Evolutionary conservation across 1,284 basidiomycete genomes (phyloP), one percentile per base, ranked within the genome.

Genomic region (Apiotrichum montevideense): DNA sequence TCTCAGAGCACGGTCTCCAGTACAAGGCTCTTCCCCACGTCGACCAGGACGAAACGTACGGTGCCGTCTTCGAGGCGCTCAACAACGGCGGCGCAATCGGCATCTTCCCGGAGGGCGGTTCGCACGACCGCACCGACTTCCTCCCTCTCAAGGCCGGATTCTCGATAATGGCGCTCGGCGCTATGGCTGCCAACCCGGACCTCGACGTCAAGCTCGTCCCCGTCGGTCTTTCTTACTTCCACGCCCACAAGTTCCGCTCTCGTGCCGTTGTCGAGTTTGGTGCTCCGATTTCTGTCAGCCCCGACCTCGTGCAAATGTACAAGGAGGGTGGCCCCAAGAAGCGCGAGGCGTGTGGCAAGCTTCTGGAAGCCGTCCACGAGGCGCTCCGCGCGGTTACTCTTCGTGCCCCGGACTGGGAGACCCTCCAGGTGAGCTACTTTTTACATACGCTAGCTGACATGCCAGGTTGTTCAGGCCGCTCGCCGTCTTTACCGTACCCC

Each of bases 231-330:
- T 90, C 88, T 8, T 98, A 98, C 73, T 98, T 98, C 77, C 93
- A 97, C 77, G 85, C 94, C 0, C 88, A 97, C 77, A 86, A 87
- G 61, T 98, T 97, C 80, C 86, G 94, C 49, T 95, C 91, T 14
- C 84, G 94, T 56, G 94, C 91, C 8, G 96, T 99, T 29, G 87
- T 98, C 58, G 96, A 99, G 73, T 99, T 98, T 73, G 96, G 96
- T 10, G 80, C 85, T 3, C 91, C 95, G 10, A 81, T 98, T 63
- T 87, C 92, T 65, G 91, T 98, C 34, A 92, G 94, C 21, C 72
- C 77, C 8, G 90, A 94, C 59, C 81, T 90, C 45, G 86, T 98
- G 5, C 84, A 87, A 42, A 86, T 89, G 82, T 99, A 95, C 79
- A 90, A 91, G 69, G 80, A 87, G 66, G 96, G 96, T 15, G 95